Evolutionary conservation across 192 early-diverging fungal genomes (phyloP).

Genomic region (Geosiphon pyriformis): DNA sequence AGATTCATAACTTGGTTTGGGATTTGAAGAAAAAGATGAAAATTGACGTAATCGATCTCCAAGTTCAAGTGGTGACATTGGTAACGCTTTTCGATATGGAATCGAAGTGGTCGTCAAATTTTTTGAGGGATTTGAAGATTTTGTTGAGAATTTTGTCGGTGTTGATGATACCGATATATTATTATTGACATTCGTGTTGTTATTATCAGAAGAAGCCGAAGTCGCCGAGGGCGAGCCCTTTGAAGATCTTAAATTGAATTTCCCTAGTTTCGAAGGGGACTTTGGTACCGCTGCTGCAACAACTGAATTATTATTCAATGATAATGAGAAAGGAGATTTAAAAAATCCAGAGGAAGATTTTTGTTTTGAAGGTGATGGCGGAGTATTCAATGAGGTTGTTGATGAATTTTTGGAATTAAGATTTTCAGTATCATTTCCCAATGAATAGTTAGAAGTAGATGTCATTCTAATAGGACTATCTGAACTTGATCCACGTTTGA

Average conservation of each 20-base stretch:
- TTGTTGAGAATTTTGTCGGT: too few species aligned
- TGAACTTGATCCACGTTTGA: conserved; percentile 8
- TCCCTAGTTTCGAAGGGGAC: conserved; percentile 7
- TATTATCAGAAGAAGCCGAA: too few species aligned
- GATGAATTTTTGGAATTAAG: neutral
- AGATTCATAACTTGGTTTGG: neutral
- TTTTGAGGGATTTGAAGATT: too few species aligned
- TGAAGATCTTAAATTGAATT: conserved; percentile 5
- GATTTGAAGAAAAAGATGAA: neutral
- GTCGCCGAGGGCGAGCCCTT: conserved; percentile 2
- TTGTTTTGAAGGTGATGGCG: neutral
- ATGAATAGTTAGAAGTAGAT: neutral
- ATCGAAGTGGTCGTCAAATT: too few species aligned
- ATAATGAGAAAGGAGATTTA: conserved; percentile 14
- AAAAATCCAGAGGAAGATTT: conserved; percentile 7
- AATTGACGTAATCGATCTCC: conserved; percentile 11
- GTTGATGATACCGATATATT: too few species aligned
- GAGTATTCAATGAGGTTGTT: neutral
- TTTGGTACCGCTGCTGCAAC: conserved; percentile 7
- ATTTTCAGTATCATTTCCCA: neutral
- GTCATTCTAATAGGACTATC: conserved; percentile 3
- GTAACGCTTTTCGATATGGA: conserved; percentile 23
- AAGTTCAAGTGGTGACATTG: conserved; percentile 12
- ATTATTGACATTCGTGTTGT: too few species aligned
- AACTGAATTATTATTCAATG: neutral